Evolutionary conservation across 495 filamentous ascomycete genomes (phyloP).

Genomic region (Haplographium delicatum): DNA sequence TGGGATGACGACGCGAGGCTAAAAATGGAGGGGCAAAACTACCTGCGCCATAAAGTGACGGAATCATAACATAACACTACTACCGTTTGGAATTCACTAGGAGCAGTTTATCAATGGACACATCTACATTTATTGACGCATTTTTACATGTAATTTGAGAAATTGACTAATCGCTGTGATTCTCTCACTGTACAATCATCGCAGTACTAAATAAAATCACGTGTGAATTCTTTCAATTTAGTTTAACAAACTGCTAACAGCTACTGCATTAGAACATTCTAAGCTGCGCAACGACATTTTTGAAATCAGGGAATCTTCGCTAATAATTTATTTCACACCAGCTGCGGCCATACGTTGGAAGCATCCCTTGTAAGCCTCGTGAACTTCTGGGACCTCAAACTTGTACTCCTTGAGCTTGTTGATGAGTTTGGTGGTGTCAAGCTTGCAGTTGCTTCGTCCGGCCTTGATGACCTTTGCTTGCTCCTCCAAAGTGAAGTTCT

Average conservation of each 20-base stretch:
- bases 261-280: background rate
- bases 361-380: conserved; percentile 54
- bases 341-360: conserved; percentile 61
- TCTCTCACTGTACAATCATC: too few relatives aligned
- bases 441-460: conserved; percentile 57
- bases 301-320: conserved; percentile 3
- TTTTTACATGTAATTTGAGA: too few relatives aligned
- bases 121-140: too few relatives aligned
- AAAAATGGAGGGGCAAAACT: background rate
- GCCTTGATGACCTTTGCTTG: conserved; percentile 64
- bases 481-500: conserved; percentile 61
- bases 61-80: too few relatives aligned
- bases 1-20: background rate
- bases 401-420: conserved; percentile 55
- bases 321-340: conserved; percentile 37
- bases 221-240: too few relatives aligned
- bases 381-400: conserved; percentile 54
- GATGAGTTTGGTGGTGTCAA: conserved; percentile 56
- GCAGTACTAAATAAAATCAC: too few relatives aligned
- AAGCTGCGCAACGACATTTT: conserved; percentile 6
- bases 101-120: too few relatives aligned
- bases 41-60: too few relatives aligned
- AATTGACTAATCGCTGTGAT: too few relatives aligned
- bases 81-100: too few relatives aligned
- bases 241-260: too few relatives aligned